These are phyloP conservation scores for Houttuynia cordata DNA, from an alignment of 164 flowering plant species.

Conservation along the genomic window DNA sequence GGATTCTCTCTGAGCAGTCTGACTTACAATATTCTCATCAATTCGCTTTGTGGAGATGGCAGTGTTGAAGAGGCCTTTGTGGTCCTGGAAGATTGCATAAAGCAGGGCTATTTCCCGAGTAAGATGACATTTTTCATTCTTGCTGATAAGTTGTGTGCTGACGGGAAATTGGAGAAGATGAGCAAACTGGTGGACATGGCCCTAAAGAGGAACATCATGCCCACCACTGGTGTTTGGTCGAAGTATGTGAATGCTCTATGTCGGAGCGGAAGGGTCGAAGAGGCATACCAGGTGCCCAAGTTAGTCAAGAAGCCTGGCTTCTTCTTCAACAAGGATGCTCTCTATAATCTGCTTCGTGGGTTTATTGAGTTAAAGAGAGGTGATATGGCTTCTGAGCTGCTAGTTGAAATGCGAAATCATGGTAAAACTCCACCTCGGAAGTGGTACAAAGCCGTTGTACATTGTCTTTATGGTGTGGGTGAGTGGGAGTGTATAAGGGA, in stretches of 20 bases:
- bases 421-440: conserved; percentile 32
- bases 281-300: conserved; percentile 38
- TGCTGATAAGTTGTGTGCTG: conserved; percentile 47
- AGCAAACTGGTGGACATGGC: conserved; percentile 37
- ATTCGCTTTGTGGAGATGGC: conserved; percentile 50
- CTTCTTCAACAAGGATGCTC: conserved; percentile 14
- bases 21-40: conserved; percentile 56
- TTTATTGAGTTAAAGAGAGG: conserved; percentile 35
- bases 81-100: conserved; percentile 36
- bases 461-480: conserved; percentile 27
- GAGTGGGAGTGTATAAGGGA: conserved; percentile 33
- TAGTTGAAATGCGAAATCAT: conserved; percentile 63
- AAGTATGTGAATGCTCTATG: conserved; percentile 57
- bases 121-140: conserved; percentile 37
- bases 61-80: conserved; percentile 48
- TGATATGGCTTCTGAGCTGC: conserved; percentile 52
- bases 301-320: conserved; percentile 19
- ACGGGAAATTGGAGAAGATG: conserved; percentile 57
- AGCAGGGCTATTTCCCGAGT: conserved; percentile 54
- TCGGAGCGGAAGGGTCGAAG: conserved; percentile 33
- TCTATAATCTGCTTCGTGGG: conserved; percentile 34
- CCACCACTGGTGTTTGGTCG: no score
- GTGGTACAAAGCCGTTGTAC: conserved; percentile 40
- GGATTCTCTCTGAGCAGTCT: conserved; percentile 41
- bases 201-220: conserved; percentile 22